A percentile compares a stretch with the other conserved stretches of the same genome.
Conservation (phyloP, 495 filamentous ascomycete species). For the Clohesyomyces aquaticus region DNA sequence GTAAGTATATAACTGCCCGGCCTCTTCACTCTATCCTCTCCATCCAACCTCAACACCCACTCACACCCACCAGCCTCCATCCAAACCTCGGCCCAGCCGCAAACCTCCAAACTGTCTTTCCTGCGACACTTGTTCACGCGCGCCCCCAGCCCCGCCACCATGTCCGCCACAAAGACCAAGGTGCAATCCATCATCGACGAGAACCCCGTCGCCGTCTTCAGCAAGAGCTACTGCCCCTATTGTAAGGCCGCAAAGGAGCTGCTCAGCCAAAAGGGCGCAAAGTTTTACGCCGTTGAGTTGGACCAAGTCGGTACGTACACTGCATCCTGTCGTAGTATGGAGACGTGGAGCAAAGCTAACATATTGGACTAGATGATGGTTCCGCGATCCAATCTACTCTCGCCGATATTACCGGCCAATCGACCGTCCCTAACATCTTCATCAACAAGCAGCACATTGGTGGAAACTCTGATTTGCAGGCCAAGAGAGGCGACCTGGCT, state of each 20-base stretch:
- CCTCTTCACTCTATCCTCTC: neutral
- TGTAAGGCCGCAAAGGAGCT: constrained; percentile 78
- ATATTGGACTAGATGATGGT: constrained; percentile 89
- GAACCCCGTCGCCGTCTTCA: constrained; percentile 92
- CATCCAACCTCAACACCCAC: neutral
- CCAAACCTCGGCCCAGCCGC: constrained; percentile 7
- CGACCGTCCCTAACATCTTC: constrained; percentile 93
- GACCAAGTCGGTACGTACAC: constrained; percentile 78
- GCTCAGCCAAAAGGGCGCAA: constrained; percentile 69
- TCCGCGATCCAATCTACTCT: constrained; percentile 82
- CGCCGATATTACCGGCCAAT: constrained; percentile 74
- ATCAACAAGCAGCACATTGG: constrained; percentile 87
- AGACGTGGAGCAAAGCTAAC: neutral
- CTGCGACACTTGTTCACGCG: constrained; percentile 76
- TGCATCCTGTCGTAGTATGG: no score
- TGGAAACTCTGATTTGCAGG: constrained; percentile 92
- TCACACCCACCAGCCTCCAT: neutral
- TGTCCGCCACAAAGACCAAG: constrained; percentile 85
- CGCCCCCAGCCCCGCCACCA: constrained; percentile 62
- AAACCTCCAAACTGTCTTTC: constrained; percentile 57
- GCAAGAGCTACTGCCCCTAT: constrained; percentile 97
- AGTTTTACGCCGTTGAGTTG: constrained; percentile 76
- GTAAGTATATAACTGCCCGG: neutral
- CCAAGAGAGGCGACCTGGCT: constrained; percentile 59
- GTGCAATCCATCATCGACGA: constrained; percentile 87